Conservation (phyloP, 192 early-diverging fungal genomes). For the Coemansia sp. region DNA sequence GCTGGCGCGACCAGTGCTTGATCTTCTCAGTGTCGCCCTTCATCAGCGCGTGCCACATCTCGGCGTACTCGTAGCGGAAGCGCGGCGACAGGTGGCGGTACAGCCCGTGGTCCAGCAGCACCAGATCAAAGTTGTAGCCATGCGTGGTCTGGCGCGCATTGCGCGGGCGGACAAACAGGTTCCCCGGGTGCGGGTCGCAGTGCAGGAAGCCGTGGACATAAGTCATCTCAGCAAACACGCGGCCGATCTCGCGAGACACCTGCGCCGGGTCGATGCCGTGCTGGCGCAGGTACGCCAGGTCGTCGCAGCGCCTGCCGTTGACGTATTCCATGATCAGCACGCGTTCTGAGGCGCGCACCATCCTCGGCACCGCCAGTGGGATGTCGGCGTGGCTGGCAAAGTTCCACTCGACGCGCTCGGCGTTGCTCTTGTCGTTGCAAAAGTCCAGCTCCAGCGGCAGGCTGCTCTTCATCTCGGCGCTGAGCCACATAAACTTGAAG, state of each 20-base stretch:
- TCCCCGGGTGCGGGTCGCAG: constrained; percentile 96
- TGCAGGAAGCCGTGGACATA: constrained; percentile 85
- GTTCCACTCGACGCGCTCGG: constrained; percentile 65
- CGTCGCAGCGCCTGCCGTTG: constrained; percentile 75
- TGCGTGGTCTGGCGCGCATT: constrained; percentile 41
- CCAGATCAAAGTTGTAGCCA: constrained; percentile 83
- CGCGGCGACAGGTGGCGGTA: constrained; percentile 75
- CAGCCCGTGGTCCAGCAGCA: constrained; percentile 88
- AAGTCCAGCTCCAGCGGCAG: constrained; percentile 92
- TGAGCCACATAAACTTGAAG: constrained; percentile 93
- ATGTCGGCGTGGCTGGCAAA: constrained; percentile 57
- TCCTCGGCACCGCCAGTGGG: constrained; percentile 75
- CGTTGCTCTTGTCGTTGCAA: constrained; percentile 76
- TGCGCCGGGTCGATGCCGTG: constrained; percentile 75
- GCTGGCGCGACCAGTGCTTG: constrained; percentile 61
- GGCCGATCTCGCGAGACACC: constrained; percentile 77
- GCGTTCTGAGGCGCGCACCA: constrained; percentile 74
- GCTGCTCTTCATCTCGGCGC: constrained; percentile 81
- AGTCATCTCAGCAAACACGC: constrained; percentile 88
- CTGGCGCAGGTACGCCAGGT: constrained; percentile 66
- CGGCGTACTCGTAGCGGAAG: constrained; percentile 84
- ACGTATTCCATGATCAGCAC: constrained; percentile 90
- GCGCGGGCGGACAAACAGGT: constrained; percentile 72
- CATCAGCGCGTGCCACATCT: constrained; percentile 87
- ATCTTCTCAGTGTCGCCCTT: constrained; percentile 76